Percentiles rank a stretch among this genome's conserved stretches.
Conservation (phyloP, 2,329 filamentous ascomycete species). For the Thyridium curvatum region DNA sequence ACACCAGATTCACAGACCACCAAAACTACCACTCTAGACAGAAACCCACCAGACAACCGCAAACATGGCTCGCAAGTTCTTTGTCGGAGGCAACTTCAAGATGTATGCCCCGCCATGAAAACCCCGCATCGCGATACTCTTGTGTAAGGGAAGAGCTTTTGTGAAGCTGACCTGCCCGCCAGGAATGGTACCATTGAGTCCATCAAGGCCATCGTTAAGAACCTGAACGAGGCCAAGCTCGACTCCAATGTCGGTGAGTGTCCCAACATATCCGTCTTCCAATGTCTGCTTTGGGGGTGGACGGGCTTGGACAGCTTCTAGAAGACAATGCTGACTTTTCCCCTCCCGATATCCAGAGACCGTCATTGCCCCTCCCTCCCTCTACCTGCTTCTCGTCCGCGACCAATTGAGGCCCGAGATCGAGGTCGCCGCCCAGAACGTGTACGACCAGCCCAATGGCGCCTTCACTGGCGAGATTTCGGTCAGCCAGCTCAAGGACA, state of each 20-base stretch:
- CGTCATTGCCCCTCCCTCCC: conserved; percentile 82
- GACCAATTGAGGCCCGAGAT: conserved; percentile 70
- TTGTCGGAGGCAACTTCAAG: conserved; percentile 99
- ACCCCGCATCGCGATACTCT: conserved; percentile 15
- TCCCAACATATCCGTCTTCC: no score
- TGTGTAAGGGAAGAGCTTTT: background rate
- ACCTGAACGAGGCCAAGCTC: conserved; percentile 80
- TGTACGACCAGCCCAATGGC: conserved; percentile 92
- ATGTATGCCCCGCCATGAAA: conserved; percentile 56
- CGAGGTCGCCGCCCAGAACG: conserved; percentile 91
- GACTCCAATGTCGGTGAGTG: conserved; percentile 67
- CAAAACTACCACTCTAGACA: no score
- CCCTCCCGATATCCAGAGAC: conserved; percentile 60
- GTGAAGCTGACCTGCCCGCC: conserved; percentile 10
- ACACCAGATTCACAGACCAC: no score
- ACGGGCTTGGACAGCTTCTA: no score
- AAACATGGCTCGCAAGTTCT: conserved; percentile 91
- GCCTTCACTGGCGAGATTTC: conserved; percentile 97
- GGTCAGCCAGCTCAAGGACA: conserved; percentile 84
- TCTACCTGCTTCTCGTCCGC: conserved; percentile 86
- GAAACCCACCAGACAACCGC: no score
- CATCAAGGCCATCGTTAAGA: conserved; percentile 84
- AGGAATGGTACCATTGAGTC: conserved; percentile 92
- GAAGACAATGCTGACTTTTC: conserved; percentile 4
- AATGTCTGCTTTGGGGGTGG: no score